Base-by-base conservation (phyloP, 2,329 filamentous ascomycete genomes). In the Fusarium acutatum region DNA sequence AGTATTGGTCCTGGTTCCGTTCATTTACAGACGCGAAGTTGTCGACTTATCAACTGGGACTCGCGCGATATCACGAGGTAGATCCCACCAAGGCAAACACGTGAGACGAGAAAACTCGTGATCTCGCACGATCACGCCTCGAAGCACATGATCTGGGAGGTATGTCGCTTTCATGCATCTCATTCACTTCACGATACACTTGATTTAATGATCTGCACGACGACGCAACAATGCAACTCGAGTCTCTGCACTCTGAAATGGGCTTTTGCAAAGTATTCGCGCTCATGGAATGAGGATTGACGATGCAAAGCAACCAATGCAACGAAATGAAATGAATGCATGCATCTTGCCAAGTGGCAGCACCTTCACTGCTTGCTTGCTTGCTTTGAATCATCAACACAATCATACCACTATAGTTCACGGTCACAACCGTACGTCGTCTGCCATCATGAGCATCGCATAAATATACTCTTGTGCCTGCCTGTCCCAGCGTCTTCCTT, bases 11-110 rank as follows among this genome's bases (percentile, higher is more conserved):
- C 49, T 41, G 57, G 37, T 35, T 26, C 32, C 17, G 24, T 41
- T 58, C 35, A 40, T 46, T 59, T 68, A 41, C 52, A 56, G 67
- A 78, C 74, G 76, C 71, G 69, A 61, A 66, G 53, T 62, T 59
- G 66, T 67, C 73, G 73, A 80, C 80, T 69, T 81, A 81, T 78
- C 72, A 75, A 74, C 66, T 38, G 69, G 68, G 70, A 72, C 78
- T 72, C 74, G 75, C 83, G 83, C 83, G 83, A 85, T 83, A 85
- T 85, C 84, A 85, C 84, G 84, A 85, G 84, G 83, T 85, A 81
- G 80, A 81, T 82, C 82, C 82, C 82, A 79, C 80, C 81, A 81
- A 53, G 17, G 34, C 34, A 54, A 83, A 83, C 83, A 85, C 83
- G 83, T 84, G 83, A 84, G 82, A 78, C 75, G 75, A 80, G 50